These are phyloP conservation scores for Tetracladium marchalianum DNA, from an alignment of 495 filamentous ascomycete species.

Conservation along the genomic window DNA sequence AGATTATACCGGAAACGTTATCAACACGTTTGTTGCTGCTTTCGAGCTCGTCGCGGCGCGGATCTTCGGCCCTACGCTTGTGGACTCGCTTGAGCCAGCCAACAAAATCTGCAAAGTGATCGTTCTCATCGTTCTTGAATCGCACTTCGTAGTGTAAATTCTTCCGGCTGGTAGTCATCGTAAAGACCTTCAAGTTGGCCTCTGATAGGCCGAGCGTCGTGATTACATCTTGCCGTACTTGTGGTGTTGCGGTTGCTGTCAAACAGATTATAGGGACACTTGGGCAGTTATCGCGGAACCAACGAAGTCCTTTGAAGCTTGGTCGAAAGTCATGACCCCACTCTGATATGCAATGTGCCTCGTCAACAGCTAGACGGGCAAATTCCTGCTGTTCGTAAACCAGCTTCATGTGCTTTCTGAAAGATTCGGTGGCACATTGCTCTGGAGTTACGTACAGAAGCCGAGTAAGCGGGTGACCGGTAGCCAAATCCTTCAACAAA, in stretches of 20 bases:
- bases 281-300: conserved; percentile 74
- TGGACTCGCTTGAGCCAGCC: conserved; percentile 65
- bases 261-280: conserved; percentile 81
- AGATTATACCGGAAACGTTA: conserved; percentile 78
- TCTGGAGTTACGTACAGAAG: conserved; percentile 94
- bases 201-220: conserved; percentile 56
- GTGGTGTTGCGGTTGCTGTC: conserved; percentile 78
- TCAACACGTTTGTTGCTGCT: conserved; percentile 39
- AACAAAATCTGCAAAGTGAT: conserved; percentile 60
- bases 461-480: conserved; percentile 73
- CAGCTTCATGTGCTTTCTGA: conserved; percentile 60
- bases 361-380: conserved; percentile 79
- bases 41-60: conserved; percentile 39
- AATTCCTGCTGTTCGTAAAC: conserved; percentile 79
- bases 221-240: conserved; percentile 73
- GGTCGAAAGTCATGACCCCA: conserved; percentile 98
- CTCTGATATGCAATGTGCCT: conserved; percentile 95
- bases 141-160: conserved; percentile 91
- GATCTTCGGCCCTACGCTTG: conserved; percentile 43
- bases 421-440: conserved; percentile 66
- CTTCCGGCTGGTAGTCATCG: conserved; percentile 65
- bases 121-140: conserved; percentile 67
- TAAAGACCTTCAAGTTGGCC: conserved; percentile 58
- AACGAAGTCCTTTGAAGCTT: conserved; percentile 78
- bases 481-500: conserved; percentile 71